phyloP scores from a whole-genome alignment of 2,329 filamentous ascomycete species.

The Sporothrix curviconia region DNA sequence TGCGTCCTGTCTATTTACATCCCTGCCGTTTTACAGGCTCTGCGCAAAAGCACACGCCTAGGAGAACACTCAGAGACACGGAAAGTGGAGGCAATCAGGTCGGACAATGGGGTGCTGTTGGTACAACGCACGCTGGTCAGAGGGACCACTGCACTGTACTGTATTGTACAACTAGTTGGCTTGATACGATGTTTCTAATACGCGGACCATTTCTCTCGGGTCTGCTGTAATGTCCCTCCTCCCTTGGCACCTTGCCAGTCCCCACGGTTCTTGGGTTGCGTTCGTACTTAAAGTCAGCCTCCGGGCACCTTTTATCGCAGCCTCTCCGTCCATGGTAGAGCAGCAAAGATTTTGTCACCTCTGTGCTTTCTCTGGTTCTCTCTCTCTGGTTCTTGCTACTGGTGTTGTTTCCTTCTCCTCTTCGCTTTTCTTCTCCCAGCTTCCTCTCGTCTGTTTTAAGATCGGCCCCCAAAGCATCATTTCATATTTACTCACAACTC shows the following conservation, averaged over 20 bases:
- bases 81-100: not conserved
- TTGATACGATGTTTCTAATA: conserved; percentile 5
- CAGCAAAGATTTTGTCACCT: too few species aligned
- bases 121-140: not conserved
- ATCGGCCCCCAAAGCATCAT: too few species aligned
- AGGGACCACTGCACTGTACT: too few species aligned
- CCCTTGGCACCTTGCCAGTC: not conserved
- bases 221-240: not conserved
- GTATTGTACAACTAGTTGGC: conserved; percentile 1
- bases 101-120: not conserved
- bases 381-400: too few species aligned
- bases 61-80: not conserved
- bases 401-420: too few species aligned
- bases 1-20: conserved; percentile 5
- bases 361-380: too few species aligned
- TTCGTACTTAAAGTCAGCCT: too few species aligned
- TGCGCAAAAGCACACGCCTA: conserved; percentile 4
- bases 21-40: not conserved
- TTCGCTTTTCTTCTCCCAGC: too few species aligned
- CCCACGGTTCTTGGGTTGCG: not conserved
- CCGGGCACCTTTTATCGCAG: too few species aligned
- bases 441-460: too few species aligned
- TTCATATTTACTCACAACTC: too few species aligned
- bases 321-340: too few species aligned
- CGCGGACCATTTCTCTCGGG: not conserved